These are phyloP conservation scores for Pluteus cervinus DNA, from an alignment of 768 basidiomycete genomes.

Conservation along the genomic window DNA sequence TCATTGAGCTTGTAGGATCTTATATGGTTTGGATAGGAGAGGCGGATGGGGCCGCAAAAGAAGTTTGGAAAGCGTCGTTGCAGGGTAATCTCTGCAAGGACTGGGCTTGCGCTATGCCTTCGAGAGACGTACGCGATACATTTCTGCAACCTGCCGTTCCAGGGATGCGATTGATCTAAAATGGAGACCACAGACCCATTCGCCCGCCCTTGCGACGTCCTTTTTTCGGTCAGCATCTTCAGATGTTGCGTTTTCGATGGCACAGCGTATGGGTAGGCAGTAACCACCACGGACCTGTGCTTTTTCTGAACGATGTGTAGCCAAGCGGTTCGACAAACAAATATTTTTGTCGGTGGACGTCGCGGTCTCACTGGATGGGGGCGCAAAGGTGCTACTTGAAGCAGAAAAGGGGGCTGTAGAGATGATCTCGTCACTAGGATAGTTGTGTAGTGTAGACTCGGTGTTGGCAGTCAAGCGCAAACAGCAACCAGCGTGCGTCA, in stretches of 20 bases:
- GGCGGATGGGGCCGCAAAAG: constrained; percentile 40
- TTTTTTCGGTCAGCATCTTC: constrained; percentile 57
- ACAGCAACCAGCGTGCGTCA: neutral
- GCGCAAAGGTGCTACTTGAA: constrained; percentile 40
- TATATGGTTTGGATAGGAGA: constrained; percentile 82
- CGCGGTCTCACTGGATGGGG: constrained; percentile 40
- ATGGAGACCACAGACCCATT: constrained; percentile 20
- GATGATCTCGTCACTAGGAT: constrained; percentile 31
- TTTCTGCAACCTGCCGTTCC: constrained; percentile 6
- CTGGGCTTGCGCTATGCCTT: constrained; percentile 83
- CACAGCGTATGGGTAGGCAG: constrained; percentile 68
- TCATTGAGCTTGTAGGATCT: constrained; percentile 61
- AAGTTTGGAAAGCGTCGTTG: constrained; percentile 40
- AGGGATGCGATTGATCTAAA: constrained; percentile 4
- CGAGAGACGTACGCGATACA: constrained; percentile 26
- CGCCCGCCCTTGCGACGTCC: constrained; percentile 46
- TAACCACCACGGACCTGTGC: constrained; percentile 6
- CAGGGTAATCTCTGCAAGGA: constrained; percentile 61
- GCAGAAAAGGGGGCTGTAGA: constrained; percentile 59
- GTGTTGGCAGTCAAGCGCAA: too few species aligned
- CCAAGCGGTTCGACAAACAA: constrained; percentile 56
- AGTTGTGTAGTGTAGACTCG: too few species aligned
- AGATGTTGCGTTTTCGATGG: constrained; percentile 68
- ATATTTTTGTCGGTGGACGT: constrained; percentile 71
- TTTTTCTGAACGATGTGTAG: constrained; percentile 30